Percentiles rank a stretch among this genome's conserved stretches.
Evolutionary conservation across 2,329 filamentous ascomycete species (phyloP).

Genomic region (Whalleya microplaca): DNA sequence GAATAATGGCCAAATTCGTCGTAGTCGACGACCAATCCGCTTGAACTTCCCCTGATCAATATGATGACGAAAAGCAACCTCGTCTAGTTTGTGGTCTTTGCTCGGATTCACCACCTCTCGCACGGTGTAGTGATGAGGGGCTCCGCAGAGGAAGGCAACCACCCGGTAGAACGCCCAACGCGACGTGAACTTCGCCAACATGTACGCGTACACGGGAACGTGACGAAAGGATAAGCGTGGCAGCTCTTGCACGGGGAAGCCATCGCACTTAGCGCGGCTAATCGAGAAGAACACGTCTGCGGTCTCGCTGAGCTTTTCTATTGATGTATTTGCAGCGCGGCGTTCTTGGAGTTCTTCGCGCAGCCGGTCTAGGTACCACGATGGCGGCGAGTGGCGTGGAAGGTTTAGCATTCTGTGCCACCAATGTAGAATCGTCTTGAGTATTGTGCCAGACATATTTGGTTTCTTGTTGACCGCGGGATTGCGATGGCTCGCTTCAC

Average conservation of each 20-base stretch:
- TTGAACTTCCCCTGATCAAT: conserved; percentile 40
- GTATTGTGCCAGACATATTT: no score
- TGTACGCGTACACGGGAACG: conserved; percentile 42
- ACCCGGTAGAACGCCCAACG: conserved; percentile 46
- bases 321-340: conserved; percentile 33
- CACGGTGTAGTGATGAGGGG: conserved; percentile 30
- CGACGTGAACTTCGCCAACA: conserved; percentile 48
- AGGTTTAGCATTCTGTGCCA: conserved; percentile 33
- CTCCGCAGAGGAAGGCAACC: conserved; percentile 39
- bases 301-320: conserved; percentile 46
- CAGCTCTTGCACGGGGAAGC: conserved; percentile 36
- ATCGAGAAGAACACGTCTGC: conserved; percentile 49
- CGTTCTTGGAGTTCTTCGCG: conserved; percentile 44
- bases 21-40: conserved; percentile 13
- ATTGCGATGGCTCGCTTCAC: no score
- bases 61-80: conserved; percentile 43
- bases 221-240: conserved; percentile 31
- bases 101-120: conserved; percentile 49
- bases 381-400: conserved; percentile 35
- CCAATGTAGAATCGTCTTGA: not conserved
- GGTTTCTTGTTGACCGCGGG: no score
- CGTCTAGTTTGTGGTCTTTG: conserved; percentile 41
- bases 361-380: conserved; percentile 46
- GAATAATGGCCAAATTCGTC: not conserved
- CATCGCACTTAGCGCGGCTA: conserved; percentile 44